Evolutionary conservation across 208 protist species (phyloP).

Genomic region (Trypanosoma mega): DNA sequence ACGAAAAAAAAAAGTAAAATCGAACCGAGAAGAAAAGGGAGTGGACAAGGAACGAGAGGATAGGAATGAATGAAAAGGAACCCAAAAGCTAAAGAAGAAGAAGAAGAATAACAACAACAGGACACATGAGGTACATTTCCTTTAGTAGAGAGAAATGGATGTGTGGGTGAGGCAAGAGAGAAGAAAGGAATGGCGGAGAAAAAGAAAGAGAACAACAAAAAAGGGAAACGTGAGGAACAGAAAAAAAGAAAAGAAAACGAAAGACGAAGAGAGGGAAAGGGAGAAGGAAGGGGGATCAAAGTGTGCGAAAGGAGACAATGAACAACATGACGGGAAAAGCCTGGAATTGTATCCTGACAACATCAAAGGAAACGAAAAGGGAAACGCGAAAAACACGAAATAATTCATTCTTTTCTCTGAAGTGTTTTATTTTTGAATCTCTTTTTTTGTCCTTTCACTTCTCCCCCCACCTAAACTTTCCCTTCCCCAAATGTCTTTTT

Average conservation of each 20-base stretch:
- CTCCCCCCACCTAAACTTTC: too few relatives aligned
- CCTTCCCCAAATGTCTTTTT: too few relatives aligned
- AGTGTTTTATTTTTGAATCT: too few relatives aligned
- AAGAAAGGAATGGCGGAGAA: background rate
- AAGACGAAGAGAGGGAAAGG: background rate
- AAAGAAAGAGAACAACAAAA: background rate
- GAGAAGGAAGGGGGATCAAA: too few relatives aligned
- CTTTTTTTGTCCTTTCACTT: too few relatives aligned
- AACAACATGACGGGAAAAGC: too few relatives aligned
- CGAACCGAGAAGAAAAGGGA: background rate
- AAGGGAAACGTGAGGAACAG: background rate
- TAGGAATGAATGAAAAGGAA: background rate
- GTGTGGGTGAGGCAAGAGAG: background rate
- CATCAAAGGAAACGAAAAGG: background rate
- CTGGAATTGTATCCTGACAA: too few relatives aligned
- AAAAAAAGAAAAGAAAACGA: background rate
- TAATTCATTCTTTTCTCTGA: background rate
- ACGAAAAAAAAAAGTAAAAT: background rate
- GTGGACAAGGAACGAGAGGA: background rate
- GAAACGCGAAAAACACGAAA: background rate
- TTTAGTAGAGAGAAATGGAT: background rate
- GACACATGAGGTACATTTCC: background rate
- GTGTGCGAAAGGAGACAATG: too few relatives aligned
- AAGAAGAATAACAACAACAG: background rate
- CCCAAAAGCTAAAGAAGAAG: background rate